phyloP scores from a whole-genome alignment of 345 rosid genomes.

The Isatis tinctoria region DNA sequence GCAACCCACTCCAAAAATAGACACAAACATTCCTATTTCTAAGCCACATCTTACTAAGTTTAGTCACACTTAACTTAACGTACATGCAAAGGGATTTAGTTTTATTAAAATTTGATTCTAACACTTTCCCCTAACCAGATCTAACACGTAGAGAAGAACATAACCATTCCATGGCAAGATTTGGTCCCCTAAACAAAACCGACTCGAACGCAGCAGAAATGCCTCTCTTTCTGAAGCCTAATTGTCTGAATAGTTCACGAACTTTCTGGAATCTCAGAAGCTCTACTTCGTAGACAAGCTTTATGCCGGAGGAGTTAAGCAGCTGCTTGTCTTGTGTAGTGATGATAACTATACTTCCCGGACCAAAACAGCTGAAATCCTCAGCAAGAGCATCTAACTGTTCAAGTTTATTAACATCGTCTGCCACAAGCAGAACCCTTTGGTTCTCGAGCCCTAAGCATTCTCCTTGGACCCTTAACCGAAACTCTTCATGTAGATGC shows the following conservation, averaged over 20 bases:
- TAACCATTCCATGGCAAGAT: not conserved
- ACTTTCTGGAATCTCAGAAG: not conserved
- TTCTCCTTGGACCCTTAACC: not conserved
- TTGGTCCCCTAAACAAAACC: not conserved
- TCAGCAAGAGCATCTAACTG: constrained; percentile 27
- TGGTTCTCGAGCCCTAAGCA: not conserved
- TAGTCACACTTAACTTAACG: constrained; percentile 14
- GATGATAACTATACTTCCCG: constrained; percentile 25
- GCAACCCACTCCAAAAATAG: constrained; percentile 20
- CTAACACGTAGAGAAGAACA: not conserved
- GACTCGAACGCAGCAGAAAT: constrained; percentile 5
- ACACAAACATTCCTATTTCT: constrained; percentile 15
- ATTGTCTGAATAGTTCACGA: constrained; percentile 8
- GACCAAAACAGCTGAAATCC: constrained; percentile 18
- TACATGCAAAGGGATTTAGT: not conserved
- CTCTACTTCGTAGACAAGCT: constrained; percentile 16
- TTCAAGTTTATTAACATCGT: not conserved
- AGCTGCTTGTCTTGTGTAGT: constrained; percentile 27
- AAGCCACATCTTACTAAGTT: constrained; percentile 19
- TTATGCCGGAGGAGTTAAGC: not conserved
- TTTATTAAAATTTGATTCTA: not conserved
- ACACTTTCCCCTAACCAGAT: not conserved
- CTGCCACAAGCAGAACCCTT: constrained; percentile 26
- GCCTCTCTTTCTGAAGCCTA: constrained; percentile 11
- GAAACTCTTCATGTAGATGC: constrained; percentile 13